A percentile compares a stretch with the other conserved stretches of the same genome.
These are phyloP conservation scores for Dianthus caryophyllus DNA, from an alignment of 148 eudicot species.

Conservation along the genomic window DNA sequence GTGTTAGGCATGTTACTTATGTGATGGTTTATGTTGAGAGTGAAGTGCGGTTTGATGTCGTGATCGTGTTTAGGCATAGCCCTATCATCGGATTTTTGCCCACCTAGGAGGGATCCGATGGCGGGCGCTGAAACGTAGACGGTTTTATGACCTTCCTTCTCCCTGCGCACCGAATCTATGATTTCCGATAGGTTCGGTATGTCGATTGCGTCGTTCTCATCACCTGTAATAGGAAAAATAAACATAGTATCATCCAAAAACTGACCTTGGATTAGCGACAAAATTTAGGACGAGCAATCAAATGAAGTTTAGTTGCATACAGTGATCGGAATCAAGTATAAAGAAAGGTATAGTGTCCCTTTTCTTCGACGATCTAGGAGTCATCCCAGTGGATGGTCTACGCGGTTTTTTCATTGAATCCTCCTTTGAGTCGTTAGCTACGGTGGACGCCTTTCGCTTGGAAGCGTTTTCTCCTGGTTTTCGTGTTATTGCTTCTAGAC, in stretches of 20 bases:
- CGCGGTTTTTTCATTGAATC: slow-evolving; percentile 17
- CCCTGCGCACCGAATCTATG: slow-evolving; percentile 35
- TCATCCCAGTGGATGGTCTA: slow-evolving; percentile 15
- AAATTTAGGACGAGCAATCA: background rate
- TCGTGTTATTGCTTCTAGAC: slow-evolving; percentile 19
- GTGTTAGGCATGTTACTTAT: background rate
- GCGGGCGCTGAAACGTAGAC: slow-evolving; percentile 34
- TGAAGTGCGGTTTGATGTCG: slow-evolving; percentile 15
- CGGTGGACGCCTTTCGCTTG: slow-evolving; percentile 19
- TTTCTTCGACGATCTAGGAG: slow-evolving; percentile 20
- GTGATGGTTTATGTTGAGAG: slow-evolving; percentile 14
- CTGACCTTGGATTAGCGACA: background rate
- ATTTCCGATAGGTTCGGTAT: slow-evolving; percentile 31
- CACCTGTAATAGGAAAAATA: slow-evolving; percentile 30
- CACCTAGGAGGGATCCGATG: slow-evolving; percentile 32
- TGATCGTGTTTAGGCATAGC: background rate
- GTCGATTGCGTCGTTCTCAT: slow-evolving; percentile 20
- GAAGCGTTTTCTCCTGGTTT: slow-evolving; percentile 21
- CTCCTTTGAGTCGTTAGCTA: slow-evolving; percentile 15
- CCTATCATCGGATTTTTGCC: slow-evolving; percentile 16
- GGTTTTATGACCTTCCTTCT: slow-evolving; percentile 19
- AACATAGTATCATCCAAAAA: slow-evolving; percentile 1
- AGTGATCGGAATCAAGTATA: slow-evolving; percentile 29
- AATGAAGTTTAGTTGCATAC: slow-evolving; percentile 20
- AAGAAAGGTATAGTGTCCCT: slow-evolving; percentile 31